Percentiles rank a stretch among this genome's conserved stretches.
Evolutionary conservation across 106 monocot genomes (phyloP).

Genomic region (Narthecium ossifragum): DNA sequence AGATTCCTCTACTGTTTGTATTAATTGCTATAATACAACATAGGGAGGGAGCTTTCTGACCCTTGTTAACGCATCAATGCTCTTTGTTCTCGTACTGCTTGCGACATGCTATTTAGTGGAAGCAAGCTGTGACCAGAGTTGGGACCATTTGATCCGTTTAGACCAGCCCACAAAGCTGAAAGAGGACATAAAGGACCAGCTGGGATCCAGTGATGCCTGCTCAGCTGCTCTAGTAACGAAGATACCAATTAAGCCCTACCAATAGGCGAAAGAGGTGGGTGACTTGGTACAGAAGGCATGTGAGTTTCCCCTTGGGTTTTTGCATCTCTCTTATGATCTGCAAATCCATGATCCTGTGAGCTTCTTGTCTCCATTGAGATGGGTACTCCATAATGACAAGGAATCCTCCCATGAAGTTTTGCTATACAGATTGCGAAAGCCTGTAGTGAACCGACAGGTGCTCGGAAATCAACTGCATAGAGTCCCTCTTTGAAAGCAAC

Average conservation of each 20-base stretch:
- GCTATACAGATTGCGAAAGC: slow-evolving; percentile 76
- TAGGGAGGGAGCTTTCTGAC: too few species aligned
- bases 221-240: too few species aligned
- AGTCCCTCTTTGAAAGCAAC: slow-evolving; percentile 59
- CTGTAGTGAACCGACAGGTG: slow-evolving; percentile 60
- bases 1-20: too few species aligned
- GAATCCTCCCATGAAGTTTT: slow-evolving; percentile 40
- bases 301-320: slow-evolving; percentile 9
- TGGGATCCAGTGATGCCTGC: too few species aligned
- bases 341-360: slow-evolving; percentile 15
- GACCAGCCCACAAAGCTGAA: too few species aligned
- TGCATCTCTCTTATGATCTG: background rate
- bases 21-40: too few species aligned
- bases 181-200: too few species aligned
- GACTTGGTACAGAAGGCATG: slow-evolving; percentile 30
- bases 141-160: too few species aligned
- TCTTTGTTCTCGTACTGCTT: too few species aligned
- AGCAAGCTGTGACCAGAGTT: too few species aligned
- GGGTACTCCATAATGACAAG: slow-evolving; percentile 1
- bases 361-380: slow-evolving; percentile 1
- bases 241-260: slow-evolving; percentile 52
- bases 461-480: slow-evolving; percentile 60
- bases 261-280: slow-evolving; percentile 56
- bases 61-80: too few species aligned
- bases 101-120: too few species aligned